phyloP scores from a whole-genome alignment of 192 early-diverging fungal genomes.

The Funneliformis geosporum region DNA sequence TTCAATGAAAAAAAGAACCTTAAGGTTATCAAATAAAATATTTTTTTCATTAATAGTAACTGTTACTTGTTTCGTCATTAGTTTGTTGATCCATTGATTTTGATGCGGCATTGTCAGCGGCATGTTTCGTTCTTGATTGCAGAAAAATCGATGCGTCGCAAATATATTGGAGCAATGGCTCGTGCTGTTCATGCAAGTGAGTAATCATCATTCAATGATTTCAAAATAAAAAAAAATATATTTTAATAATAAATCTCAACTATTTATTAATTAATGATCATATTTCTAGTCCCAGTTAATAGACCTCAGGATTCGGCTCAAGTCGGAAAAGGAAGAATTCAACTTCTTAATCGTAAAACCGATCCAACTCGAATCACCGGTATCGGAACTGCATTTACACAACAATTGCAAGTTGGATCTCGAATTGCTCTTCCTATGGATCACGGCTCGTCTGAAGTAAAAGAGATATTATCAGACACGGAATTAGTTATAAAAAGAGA shows the following conservation, averaged over 20 bases:
- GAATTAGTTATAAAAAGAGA: slow-evolving; percentile 74
- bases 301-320: slow-evolving; percentile 89
- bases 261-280: not conserved
- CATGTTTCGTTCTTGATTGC: slow-evolving; percentile 79
- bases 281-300: slow-evolving; percentile 78
- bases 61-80: slow-evolving; percentile 32
- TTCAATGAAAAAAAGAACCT: too few species aligned
- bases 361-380: slow-evolving; percentile 74
- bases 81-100: slow-evolving; percentile 94
- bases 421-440: slow-evolving; percentile 67
- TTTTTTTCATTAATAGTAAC: not conserved
- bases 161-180: slow-evolving; percentile 82
- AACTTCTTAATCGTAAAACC: slow-evolving; percentile 61
- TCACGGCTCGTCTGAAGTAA: slow-evolving; percentile 65
- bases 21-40: not conserved
- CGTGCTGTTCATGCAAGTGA: slow-evolving; percentile 74
- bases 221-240: not conserved
- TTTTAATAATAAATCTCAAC: slow-evolving; percentile 16
- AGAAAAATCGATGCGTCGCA: slow-evolving; percentile 85
- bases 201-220: slow-evolving; percentile 33
- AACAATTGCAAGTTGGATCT: slow-evolving; percentile 63
- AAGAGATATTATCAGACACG: slow-evolving; percentile 80
- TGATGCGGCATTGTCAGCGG: slow-evolving; percentile 80
- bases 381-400: slow-evolving; percentile 66
- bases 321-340: slow-evolving; percentile 70